A percentile compares a stretch with the other conserved stretches of the same genome.
Evolutionary conservation across 2,329 filamentous ascomycete genomes (phyloP).

Genomic region (Alternaria tenuissima): DNA sequence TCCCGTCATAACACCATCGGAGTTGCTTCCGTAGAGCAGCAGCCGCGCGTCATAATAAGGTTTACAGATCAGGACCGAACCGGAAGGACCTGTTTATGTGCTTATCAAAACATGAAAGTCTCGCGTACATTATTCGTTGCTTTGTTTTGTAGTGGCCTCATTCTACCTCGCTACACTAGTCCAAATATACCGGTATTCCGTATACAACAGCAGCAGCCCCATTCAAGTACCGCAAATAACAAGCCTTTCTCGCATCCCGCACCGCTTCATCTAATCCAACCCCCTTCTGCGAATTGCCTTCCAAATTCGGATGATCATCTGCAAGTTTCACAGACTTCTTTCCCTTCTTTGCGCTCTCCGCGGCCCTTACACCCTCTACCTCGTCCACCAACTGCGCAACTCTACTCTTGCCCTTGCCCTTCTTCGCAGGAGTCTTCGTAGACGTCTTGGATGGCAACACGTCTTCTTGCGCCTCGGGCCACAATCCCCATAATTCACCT

Average conservation of each 20-base stretch:
- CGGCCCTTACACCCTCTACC: slow-evolving; percentile 33
- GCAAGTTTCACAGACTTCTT: slow-evolving; percentile 39
- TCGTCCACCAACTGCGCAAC: slow-evolving; percentile 35
- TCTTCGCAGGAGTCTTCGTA: slow-evolving; percentile 34
- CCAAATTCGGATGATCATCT: slow-evolving; percentile 35
- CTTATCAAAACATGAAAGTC: neutral
- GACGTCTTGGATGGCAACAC: slow-evolving; percentile 32
- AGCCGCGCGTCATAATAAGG: slow-evolving; percentile 4
- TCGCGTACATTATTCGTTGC: neutral
- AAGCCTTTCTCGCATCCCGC: slow-evolving; percentile 75
- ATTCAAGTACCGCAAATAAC: slow-evolving; percentile 88
- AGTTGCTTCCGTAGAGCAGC: slow-evolving; percentile 14
- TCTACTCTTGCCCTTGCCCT: slow-evolving; percentile 42
- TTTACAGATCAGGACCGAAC: slow-evolving; percentile 3
- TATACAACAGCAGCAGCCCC: slow-evolving; percentile 94
- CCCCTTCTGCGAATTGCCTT: slow-evolving; percentile 34
- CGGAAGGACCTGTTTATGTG: neutral
- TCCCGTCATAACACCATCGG: slow-evolving; percentile 6
- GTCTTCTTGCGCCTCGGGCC: slow-evolving; percentile 55
- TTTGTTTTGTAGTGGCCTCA: neutral
- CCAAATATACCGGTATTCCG: slow-evolving; percentile 88
- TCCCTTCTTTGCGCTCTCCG: slow-evolving; percentile 26
- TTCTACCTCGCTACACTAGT: slow-evolving; percentile 26
- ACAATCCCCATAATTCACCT: slow-evolving; percentile 87
- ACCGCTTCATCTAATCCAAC: slow-evolving; percentile 79